Base-by-base conservation (phyloP, 345 rosid genomes). In the Geranium brycei region DNA sequence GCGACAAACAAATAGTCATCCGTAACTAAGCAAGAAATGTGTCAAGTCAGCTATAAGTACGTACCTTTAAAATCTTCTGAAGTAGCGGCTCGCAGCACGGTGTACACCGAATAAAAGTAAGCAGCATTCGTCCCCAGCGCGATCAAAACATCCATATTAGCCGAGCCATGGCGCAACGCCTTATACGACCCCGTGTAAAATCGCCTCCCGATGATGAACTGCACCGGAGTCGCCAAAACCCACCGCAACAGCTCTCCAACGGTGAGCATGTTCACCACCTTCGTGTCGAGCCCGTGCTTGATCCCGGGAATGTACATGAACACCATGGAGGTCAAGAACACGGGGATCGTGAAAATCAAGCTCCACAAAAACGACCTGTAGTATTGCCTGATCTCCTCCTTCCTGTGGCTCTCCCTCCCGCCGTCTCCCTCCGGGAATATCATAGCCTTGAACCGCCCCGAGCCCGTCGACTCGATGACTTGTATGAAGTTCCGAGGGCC, bases 111-210 rank as follows among this genome's bases (percentile, higher is more conserved):
- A 74, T 87, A 92, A 66, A 92, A 92, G 65, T 92, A 92, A 23
- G 98, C 95, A 32, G 91, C 83, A 74, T 92, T 92, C 61, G 98
- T 92, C 68, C 96, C 96, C 66, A 92, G 66, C 13, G 88, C 89
- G 6, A 92, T 89, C 82, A 92, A 65, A 65, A 92, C 98, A 74
- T 92, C 98, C 98, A 92, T 92, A 60, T 92, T 92, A 35, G 95
- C 90, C 1, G 96, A 92, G 59, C 95, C 87, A 16, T 77, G 82
- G 60, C 86, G 82, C 75, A 92, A 71, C 15, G 96, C 93, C 75
- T 87, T 86, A 72, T 81, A 84, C 17, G 98, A 75, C 7, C 96
- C 98, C 0, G 71, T 66, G 63, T 92, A 87, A 75, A 92, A 92
- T 66, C 95, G 76, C 64, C 91, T 66, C 61, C 96, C 98, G 3